phyloP scores from a whole-genome alignment of 495 filamentous ascomycete genomes.

The Aspergillus haitiensis region DNA sequence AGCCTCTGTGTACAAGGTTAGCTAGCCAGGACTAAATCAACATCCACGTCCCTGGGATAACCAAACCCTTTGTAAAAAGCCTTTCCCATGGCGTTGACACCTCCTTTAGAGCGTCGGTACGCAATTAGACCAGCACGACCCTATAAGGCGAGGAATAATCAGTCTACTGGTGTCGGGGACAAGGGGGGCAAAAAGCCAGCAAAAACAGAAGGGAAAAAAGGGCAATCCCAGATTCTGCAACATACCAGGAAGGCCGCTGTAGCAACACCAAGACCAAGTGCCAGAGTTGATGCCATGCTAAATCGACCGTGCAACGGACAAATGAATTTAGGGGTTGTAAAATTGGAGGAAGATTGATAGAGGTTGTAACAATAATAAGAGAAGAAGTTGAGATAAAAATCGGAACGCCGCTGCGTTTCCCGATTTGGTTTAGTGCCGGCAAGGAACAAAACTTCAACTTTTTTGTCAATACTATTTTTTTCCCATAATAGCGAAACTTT shows the following conservation, averaged over 20 bases:
- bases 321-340: not conserved
- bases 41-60: not conserved
- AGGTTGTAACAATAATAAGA: slow-evolving; percentile 20
- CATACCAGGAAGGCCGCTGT: slow-evolving; percentile 76
- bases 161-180: slow-evolving; percentile 13
- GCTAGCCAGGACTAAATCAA: not conserved
- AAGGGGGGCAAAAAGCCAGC: not conserved
- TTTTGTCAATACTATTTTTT: slow-evolving; percentile 22
- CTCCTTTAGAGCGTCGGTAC: slow-evolving; percentile 76
- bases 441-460: slow-evolving; percentile 33
- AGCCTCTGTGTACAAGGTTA: slow-evolving; percentile 56
- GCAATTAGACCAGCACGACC: slow-evolving; percentile 90
- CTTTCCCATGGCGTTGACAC: slow-evolving; percentile 75
- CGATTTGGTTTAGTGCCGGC: slow-evolving; percentile 27
- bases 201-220: not conserved
- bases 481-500: slow-evolving; percentile 17
- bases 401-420: slow-evolving; percentile 27
- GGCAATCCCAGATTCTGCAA: not conserved
- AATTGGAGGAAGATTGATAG: not conserved
- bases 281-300: slow-evolving; percentile 72
- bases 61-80: slow-evolving; percentile 86
- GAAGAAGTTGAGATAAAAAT: slow-evolving; percentile 31
- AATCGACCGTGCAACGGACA: not conserved
- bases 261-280: slow-evolving; percentile 77
- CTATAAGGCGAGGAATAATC: slow-evolving; percentile 44